These are phyloP conservation scores for Coemansia sp. DNA, from an alignment of 192 early-diverging fungal genomes.

Conservation along the genomic window DNA sequence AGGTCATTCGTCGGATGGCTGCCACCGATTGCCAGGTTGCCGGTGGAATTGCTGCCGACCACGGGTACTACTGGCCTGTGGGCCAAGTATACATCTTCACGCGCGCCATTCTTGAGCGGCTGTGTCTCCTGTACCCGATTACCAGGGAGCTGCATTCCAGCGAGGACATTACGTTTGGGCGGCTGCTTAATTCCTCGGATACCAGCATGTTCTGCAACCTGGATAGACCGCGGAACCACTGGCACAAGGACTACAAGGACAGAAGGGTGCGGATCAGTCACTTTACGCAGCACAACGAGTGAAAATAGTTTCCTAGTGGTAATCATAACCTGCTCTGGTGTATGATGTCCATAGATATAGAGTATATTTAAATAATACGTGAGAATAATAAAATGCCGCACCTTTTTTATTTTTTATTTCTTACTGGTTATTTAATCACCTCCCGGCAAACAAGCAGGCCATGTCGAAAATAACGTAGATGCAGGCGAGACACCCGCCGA, in stretches of 20 bases:
- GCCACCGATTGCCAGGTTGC: conserved; percentile 3
- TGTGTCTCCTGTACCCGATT: not conserved
- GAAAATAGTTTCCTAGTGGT: no score
- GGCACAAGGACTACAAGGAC: conserved; percentile 10
- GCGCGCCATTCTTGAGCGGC: not conserved
- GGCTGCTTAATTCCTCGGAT: not conserved
- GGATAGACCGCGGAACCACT: not conserved
- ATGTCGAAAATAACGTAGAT: not conserved
- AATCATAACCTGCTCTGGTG: no score
- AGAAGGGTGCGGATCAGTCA: not conserved
- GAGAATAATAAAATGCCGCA: no score
- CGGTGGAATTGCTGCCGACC: not conserved
- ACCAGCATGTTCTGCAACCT: not conserved
- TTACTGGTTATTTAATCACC: not conserved
- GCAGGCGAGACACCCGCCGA: not conserved
- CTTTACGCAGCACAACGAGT: conserved; percentile 4
- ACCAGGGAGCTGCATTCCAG: not conserved
- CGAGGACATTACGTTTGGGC: conserved; percentile 4
- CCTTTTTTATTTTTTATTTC: no score
- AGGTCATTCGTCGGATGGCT: not conserved
- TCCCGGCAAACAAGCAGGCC: not conserved
- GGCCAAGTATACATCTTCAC: conserved; percentile 12
- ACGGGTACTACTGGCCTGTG: conserved; percentile 5
- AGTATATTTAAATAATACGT: no score
- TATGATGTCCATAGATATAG: no score